Evolutionary conservation across 2,329 filamentous ascomycete species (phyloP).

Genomic region (Colletotrichum abscissum): DNA sequence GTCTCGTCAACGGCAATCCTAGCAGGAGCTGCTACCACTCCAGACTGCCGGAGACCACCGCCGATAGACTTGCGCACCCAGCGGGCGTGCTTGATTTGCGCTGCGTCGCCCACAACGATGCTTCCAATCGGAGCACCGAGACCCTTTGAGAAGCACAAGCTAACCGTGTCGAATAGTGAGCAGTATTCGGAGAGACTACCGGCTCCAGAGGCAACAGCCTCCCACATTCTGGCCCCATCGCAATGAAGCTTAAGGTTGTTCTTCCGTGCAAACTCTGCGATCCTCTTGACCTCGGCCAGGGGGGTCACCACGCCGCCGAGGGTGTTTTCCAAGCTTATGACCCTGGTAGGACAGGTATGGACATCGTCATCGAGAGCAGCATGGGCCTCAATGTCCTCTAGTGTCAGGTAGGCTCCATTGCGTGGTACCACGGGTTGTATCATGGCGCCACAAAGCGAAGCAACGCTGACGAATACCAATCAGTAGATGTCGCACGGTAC

Average conservation of each 20-base stretch:
- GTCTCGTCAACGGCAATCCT: slow-evolving; percentile 71
- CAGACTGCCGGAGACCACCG: slow-evolving; percentile 79
- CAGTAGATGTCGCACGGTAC: neutral
- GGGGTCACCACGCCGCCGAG: slow-evolving; percentile 84
- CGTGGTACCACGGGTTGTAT: slow-evolving; percentile 73
- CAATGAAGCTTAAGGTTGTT: slow-evolving; percentile 77
- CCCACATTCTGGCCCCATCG: slow-evolving; percentile 86
- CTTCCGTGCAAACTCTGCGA: slow-evolving; percentile 75
- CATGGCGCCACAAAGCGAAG: slow-evolving; percentile 77
- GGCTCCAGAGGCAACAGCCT: slow-evolving; percentile 78
- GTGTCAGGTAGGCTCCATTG: slow-evolving; percentile 79
- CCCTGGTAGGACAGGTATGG: slow-evolving; percentile 81
- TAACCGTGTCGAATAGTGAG: slow-evolving; percentile 78
- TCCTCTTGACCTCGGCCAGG: slow-evolving; percentile 74
- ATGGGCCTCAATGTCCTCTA: slow-evolving; percentile 79
- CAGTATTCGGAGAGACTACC: slow-evolving; percentile 76
- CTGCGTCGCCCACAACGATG: slow-evolving; percentile 69
- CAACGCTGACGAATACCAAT: slow-evolving; percentile 65
- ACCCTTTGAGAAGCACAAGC: slow-evolving; percentile 84
- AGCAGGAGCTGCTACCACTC: slow-evolving; percentile 78
- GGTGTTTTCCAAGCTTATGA: slow-evolving; percentile 90
- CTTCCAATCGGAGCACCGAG: slow-evolving; percentile 85
- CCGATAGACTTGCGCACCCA: slow-evolving; percentile 77
- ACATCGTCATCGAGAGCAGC: slow-evolving; percentile 76
- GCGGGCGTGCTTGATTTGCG: slow-evolving; percentile 51